Conservation (phyloP, 2,329 filamentous ascomycete species). For the Drechmeria coniospora region DNA sequence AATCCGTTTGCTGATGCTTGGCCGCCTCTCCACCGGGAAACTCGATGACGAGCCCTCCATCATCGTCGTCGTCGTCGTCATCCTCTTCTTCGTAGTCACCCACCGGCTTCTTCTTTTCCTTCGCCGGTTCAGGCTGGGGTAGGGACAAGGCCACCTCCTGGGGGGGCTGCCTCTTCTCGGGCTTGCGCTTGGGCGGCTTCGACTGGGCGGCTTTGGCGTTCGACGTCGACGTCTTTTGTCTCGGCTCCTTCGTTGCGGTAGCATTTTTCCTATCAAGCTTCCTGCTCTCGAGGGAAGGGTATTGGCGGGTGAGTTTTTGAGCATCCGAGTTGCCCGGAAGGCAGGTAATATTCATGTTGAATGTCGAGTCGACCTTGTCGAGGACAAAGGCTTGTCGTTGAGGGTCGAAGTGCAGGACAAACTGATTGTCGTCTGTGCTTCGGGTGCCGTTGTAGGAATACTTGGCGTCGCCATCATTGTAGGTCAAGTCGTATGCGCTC, state of each 20-base stretch:
- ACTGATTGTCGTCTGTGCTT: conserved; percentile 39
- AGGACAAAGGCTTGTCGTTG: conserved; percentile 62
- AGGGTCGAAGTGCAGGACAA: conserved; percentile 62
- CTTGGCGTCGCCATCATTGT: conserved; percentile 36
- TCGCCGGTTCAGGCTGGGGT: conserved; percentile 13
- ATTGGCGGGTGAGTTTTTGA: conserved; percentile 47
- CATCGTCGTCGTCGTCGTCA: conserved; percentile 39
- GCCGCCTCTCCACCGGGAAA: conserved; percentile 34
- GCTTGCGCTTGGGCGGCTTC: conserved; percentile 11
- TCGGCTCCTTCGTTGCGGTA: conserved; percentile 10
- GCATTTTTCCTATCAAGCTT: conserved; percentile 9
- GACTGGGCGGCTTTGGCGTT: conserved; percentile 2
- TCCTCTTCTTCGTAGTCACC: conserved; percentile 29
- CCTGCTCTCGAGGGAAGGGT: conserved; percentile 44
- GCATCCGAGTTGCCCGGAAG: conserved; percentile 50
- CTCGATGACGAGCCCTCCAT: conserved; percentile 42
- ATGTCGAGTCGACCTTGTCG: conserved; percentile 65
- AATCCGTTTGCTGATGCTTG: conserved; percentile 20
- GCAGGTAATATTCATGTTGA: conserved; percentile 72
- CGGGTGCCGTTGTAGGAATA: conserved; percentile 47
- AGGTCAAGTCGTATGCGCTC: conserved; percentile 39
- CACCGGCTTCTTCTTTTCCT: conserved; percentile 15
- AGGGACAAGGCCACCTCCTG: conserved; percentile 19
- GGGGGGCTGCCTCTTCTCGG: conserved; percentile 18
- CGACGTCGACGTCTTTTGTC: conserved; percentile 9